These are phyloP conservation scores for Ophiostoma perfectum DNA, from an alignment of 2,329 filamentous ascomycete genomes.

Conservation along the genomic window DNA sequence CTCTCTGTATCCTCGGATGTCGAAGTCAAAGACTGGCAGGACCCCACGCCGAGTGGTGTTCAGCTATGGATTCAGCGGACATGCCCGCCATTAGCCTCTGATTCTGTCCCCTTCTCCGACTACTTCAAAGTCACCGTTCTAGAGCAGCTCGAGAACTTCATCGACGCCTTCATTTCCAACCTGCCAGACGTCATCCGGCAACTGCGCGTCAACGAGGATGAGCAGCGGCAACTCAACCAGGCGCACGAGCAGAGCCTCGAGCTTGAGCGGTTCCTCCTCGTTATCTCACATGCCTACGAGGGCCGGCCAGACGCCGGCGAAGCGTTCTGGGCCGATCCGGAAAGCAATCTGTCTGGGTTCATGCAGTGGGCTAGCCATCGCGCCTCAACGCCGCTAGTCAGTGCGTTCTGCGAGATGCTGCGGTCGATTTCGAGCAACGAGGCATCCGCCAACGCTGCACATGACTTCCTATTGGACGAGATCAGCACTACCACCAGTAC, in stretches of 20 bases:
- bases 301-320: constrained; percentile 76
- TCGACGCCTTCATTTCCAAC: constrained; percentile 90
- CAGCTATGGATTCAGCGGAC: constrained; percentile 79
- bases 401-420: constrained; percentile 94
- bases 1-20: constrained; percentile 78
- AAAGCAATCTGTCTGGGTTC: constrained; percentile 90
- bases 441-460: constrained; percentile 75
- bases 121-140: constrained; percentile 70
- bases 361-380: constrained; percentile 94
- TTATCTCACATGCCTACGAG: constrained; percentile 89
- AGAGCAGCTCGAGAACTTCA: constrained; percentile 77
- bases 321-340: constrained; percentile 86
- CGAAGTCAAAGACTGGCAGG: constrained; percentile 76
- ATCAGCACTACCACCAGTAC: constrained; percentile 51
- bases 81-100: constrained; percentile 60
- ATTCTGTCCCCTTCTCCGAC: constrained; percentile 62
- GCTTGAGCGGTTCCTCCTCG: constrained; percentile 83
- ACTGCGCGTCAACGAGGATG: constrained; percentile 82
- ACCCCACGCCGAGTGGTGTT: constrained; percentile 77
- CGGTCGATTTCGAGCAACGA: constrained; percentile 79
- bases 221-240: constrained; percentile 66
- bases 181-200: constrained; percentile 87
- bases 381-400: constrained; percentile 91
- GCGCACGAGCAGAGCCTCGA: constrained; percentile 63
- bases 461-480: constrained; percentile 86